These are phyloP conservation scores for Trichomonascus vanleenenianus DNA, from an alignment of 805 yeast species.

Conservation along the genomic window DNA sequence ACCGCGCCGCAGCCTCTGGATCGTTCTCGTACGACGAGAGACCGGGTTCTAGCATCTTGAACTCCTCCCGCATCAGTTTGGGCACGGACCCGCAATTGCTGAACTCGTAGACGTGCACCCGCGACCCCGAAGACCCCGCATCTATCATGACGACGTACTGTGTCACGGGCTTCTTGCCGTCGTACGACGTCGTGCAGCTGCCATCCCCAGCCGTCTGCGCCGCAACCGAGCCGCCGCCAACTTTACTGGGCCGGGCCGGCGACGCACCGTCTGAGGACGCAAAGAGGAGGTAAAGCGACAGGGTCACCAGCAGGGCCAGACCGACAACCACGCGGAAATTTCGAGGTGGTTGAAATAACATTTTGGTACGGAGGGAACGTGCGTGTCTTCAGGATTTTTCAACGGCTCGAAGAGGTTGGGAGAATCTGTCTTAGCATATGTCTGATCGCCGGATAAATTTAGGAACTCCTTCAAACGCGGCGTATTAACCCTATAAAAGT, in stretches of 20 bases:
- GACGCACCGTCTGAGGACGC: no score
- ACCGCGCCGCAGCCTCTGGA: constrained; percentile 77
- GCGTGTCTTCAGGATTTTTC: no score
- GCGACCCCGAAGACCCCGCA: constrained; percentile 96
- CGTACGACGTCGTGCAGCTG: constrained; percentile 29
- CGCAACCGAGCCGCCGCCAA: not conserved
- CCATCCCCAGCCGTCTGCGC: not conserved
- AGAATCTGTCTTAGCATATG: no score
- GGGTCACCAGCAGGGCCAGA: not conserved
- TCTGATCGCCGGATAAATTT: no score
- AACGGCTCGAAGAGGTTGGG: no score
- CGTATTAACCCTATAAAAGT: no score
- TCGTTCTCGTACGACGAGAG: constrained; percentile 78
- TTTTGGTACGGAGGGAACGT: no score
- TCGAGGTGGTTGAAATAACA: not conserved
- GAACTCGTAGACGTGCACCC: constrained; percentile 90
- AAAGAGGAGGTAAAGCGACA: not conserved
- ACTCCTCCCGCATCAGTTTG: constrained; percentile 64
- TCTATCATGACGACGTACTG: constrained; percentile 90
- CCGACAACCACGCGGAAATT: constrained; percentile 1
- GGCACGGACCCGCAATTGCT: constrained; percentile 85
- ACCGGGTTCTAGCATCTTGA: constrained; percentile 89
- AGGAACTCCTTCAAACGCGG: no score
- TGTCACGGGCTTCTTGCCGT: constrained; percentile 33
- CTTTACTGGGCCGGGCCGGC: not conserved